Evolutionary conservation across 2,329 filamentous ascomycete genomes (phyloP).

Genomic region (Hypoxylon sp.): DNA sequence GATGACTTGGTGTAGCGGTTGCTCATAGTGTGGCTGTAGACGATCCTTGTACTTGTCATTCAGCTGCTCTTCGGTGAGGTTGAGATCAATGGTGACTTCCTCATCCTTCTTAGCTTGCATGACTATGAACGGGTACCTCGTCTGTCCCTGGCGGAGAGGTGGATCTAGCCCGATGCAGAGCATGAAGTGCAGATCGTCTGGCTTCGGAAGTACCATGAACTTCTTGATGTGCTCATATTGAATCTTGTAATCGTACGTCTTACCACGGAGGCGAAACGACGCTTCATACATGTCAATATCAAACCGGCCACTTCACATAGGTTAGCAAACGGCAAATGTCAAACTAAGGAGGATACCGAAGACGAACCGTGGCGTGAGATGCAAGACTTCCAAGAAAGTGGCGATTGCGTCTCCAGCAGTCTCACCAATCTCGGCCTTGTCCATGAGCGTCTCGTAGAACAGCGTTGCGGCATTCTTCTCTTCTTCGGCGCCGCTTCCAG

Average conservation of each 20-base stretch:
- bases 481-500: slow-evolving; percentile 76
- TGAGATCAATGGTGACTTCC: slow-evolving; percentile 94
- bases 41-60: slow-evolving; percentile 90
- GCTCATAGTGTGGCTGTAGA: slow-evolving; percentile 89
- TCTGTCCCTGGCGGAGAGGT: slow-evolving; percentile 95
- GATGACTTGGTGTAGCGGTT: slow-evolving; percentile 91
- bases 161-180: slow-evolving; percentile 95
- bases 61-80: slow-evolving; percentile 91
- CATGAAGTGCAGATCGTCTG: slow-evolving; percentile 96
- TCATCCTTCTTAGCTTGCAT: slow-evolving; percentile 99
- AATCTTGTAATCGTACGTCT: slow-evolving; percentile 99
- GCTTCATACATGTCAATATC: slow-evolving; percentile 99
- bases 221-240: slow-evolving; percentile 98
- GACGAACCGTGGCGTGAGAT: slow-evolving; percentile 90
- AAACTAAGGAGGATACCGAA: background rate
- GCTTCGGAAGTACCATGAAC: slow-evolving; percentile 97
- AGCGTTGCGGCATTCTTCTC: slow-evolving; percentile 95
- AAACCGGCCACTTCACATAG: slow-evolving; percentile 84
- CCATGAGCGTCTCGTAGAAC: slow-evolving; percentile 98
- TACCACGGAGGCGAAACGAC: slow-evolving; percentile 95
- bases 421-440: slow-evolving; percentile 99
- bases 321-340: slow-evolving; percentile 33
- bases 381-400: slow-evolving; percentile 95
- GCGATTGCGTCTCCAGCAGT: slow-evolving; percentile 98
- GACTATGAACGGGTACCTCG: slow-evolving; percentile 96